Evolutionary conservation across 345 rosid species (phyloP).

Genomic region (Corymbia maculata): DNA sequence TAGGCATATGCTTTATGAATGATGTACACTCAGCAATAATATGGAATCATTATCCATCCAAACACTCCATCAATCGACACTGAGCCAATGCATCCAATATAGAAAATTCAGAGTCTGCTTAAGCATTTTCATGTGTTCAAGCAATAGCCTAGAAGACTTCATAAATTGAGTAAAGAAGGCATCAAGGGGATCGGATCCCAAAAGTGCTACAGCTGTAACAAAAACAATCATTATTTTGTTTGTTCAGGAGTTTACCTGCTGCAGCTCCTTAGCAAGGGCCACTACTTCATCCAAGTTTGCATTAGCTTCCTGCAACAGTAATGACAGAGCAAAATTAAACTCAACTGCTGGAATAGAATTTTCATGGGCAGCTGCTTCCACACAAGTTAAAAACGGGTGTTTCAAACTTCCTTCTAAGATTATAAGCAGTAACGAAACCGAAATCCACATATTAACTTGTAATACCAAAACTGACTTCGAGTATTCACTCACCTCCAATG

Average conservation of each 20-base stretch:
- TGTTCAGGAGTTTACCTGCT: conserved; percentile 34
- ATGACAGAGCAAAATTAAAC: background rate
- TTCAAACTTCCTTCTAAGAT: background rate
- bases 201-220: background rate
- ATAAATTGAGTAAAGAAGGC: background rate
- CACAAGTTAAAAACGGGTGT: background rate
- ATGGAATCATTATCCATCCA: background rate
- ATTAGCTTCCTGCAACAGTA: conserved; percentile 57
- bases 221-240: background rate
- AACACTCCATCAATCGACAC: background rate
- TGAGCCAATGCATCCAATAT: background rate
- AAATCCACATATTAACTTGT: background rate
- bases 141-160: background rate
- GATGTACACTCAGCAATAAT: background rate
- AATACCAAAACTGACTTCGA: background rate
- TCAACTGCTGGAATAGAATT: background rate
- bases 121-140: background rate
- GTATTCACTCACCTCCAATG: conserved; percentile 47
- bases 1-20: background rate
- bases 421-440: background rate
- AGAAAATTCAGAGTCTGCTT: background rate
- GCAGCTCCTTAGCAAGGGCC: conserved; percentile 90
- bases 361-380: background rate
- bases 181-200: background rate
- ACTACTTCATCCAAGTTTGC: conserved; percentile 87